Conservation (phyloP, 345 rosid species). For the Erucastrum elatum region DNA sequence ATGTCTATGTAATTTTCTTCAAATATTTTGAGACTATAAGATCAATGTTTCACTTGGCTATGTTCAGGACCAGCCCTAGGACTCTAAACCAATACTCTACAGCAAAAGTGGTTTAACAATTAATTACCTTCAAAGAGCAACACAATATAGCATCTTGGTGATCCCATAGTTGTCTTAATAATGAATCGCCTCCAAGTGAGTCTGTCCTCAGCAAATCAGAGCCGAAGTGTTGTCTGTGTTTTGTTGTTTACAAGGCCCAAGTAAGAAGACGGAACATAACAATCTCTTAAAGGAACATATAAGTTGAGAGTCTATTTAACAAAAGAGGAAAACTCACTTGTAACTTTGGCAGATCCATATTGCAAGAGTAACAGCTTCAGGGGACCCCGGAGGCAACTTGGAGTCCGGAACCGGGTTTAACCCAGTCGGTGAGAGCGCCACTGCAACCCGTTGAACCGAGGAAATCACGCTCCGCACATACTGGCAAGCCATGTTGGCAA, state of each 20-base stretch:
- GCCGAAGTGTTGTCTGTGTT: constrained; percentile 65
- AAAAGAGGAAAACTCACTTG: constrained; percentile 44
- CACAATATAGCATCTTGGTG: constrained; percentile 93
- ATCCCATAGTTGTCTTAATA: constrained; percentile 80
- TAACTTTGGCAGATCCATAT: constrained; percentile 92
- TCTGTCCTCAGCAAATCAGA: constrained; percentile 69
- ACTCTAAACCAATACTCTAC: too few relatives aligned
- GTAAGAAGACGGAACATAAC: not conserved
- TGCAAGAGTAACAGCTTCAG: constrained; percentile 90
- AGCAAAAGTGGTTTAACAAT: not conserved
- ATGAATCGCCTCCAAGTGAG: constrained; percentile 50
- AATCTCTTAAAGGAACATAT: not conserved
- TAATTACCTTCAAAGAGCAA: constrained; percentile 77
- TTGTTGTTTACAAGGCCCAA: not conserved
- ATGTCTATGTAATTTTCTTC: too few relatives aligned
- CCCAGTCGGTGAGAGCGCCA: constrained; percentile 91
- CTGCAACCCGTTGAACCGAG: constrained; percentile 93
- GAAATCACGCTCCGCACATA: constrained; percentile 89
- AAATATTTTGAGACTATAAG: too few relatives aligned
- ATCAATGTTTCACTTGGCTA: too few relatives aligned
- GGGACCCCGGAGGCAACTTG: constrained; percentile 77
- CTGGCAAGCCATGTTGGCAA: constrained; percentile 92
- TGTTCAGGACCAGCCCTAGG: too few relatives aligned
- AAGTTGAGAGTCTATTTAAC: constrained; percentile 3
- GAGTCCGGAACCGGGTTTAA: constrained; percentile 61